Evolutionary conservation across 2,329 filamentous ascomycete genomes (phyloP), one percentile per base, ranked within the genome.

Genomic region (Exophiala dermatitidis): DNA sequence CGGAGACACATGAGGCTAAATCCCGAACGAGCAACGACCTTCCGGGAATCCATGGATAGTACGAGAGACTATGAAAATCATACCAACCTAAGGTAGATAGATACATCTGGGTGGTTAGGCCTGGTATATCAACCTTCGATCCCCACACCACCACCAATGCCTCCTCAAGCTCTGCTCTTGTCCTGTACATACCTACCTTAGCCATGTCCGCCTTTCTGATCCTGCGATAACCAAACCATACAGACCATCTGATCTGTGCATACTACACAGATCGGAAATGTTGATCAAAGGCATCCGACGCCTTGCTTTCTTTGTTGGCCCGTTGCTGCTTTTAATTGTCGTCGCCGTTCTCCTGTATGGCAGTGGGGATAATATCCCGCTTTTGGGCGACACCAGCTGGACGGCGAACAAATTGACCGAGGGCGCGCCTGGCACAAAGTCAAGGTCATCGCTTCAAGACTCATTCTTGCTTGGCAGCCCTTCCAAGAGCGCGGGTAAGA

Each of bases 341-440:
- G 28, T 30, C 8, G 5, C 30, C 10, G 8, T 44, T 6, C 9
- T 44, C 12, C 8, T 44, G 1, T 31, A 44, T n/a, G 19, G 28
- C n/a, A 4, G 28, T 5, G 28, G 28, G 8, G 6, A 8, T 7
- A n/a, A 8, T 7, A 31, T 4, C 9, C 26, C 30, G 4, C 41
- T 28, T 7, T 26, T 44, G 6, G 7, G n/a, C 41, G 41, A 29
- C 7, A 44, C 6, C 5, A 12, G 38, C 38, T 26, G 38, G 38
- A 12, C 10, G 38, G n/a, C 5, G 38, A 26, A 41, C 10, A 12
- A 68, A 6, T 34, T 6, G 5, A 10, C 5, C 33, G 33, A 10
- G 33, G 5, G 6, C 6, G 5, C 33, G 33, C 6, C 5, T 10
- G 33, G 33, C 33, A 6, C 33, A 34, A 6, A 10, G 33, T 34